phyloP scores from a whole-genome alignment of 1,284 basidiomycete species.

The Mycena sp. region DNA sequence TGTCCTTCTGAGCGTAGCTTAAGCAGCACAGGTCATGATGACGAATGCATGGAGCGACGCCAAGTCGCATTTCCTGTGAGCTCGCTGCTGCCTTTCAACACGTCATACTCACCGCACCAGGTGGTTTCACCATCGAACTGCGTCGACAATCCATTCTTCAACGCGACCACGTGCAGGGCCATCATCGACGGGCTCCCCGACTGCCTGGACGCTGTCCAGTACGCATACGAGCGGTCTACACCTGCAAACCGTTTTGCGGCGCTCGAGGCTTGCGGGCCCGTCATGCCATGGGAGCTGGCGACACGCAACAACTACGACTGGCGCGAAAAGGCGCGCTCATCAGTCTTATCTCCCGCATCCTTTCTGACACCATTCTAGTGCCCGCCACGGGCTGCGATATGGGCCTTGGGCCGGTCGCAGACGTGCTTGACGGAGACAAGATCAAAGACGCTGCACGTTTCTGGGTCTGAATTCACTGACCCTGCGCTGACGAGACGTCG shows the following conservation, averaged over 20 bases:
- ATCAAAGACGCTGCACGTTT: background rate
- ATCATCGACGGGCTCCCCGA: background rate
- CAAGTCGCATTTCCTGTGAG: background rate
- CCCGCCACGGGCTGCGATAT: constrained; percentile 1
- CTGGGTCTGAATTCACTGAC: background rate
- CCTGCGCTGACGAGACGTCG: background rate
- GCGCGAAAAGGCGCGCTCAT: background rate
- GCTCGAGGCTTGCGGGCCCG: background rate
- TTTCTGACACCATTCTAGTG: background rate
- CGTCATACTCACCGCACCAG: too few species aligned
- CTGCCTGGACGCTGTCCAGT: background rate
- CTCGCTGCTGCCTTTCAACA: too few species aligned
- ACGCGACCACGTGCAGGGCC: background rate
- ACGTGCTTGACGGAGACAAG: background rate
- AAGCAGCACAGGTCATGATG: background rate
- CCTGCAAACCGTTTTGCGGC: background rate
- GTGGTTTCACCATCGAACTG: constrained; percentile 7
- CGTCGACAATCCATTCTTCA: constrained; percentile 3
- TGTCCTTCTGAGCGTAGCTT: background rate
- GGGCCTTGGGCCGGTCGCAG: background rate
- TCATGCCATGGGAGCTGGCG: background rate
- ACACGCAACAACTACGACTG: constrained; percentile 2
- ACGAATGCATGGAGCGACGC: constrained; percentile 5
- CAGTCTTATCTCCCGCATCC: background rate
- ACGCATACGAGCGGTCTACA: constrained; percentile 5